Conservation (phyloP, 257 asterid species). For the Petrea volubilis region DNA sequence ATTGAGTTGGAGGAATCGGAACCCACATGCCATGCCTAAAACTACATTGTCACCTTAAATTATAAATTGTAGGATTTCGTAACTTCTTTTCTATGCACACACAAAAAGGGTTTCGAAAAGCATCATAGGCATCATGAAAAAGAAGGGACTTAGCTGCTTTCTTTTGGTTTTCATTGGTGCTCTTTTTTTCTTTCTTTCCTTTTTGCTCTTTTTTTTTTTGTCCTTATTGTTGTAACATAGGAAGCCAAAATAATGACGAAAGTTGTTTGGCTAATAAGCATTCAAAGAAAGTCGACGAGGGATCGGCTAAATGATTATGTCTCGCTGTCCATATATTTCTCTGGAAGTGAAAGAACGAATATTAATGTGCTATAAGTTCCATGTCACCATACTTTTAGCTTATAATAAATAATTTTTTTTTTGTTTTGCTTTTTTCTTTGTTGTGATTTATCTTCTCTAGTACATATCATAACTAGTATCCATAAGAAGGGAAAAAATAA, state of each 20-base stretch:
- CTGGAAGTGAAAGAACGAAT: not conserved
- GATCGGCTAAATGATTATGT: not conserved
- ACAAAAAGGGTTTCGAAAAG: not conserved
- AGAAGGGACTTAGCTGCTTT: not conserved
- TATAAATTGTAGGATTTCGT: not conserved
- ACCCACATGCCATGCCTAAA: constrained; percentile 38
- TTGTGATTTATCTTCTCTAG: too few relatives aligned
- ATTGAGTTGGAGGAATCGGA: constrained; percentile 62
- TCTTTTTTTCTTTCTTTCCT: not conserved
- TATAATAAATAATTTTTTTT: too few relatives aligned
- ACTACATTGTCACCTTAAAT: not conserved
- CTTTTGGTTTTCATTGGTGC: not conserved
- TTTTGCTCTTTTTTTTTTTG: not conserved
- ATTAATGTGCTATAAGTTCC: not conserved
- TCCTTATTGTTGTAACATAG: not conserved
- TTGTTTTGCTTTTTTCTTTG: too few relatives aligned
- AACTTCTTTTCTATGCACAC: not conserved
- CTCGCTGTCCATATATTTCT: not conserved
- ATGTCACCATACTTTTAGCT: too few relatives aligned
- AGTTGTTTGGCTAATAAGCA: constrained; percentile 22
- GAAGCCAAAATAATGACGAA: constrained; percentile 6
- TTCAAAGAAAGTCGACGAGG: not conserved
- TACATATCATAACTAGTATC: too few relatives aligned
- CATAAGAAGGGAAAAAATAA: too few relatives aligned
- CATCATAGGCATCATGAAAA: not conserved